Conservation (phyloP, 2,329 filamentous ascomycete species). For the Alternaria conjuncta region DNA sequence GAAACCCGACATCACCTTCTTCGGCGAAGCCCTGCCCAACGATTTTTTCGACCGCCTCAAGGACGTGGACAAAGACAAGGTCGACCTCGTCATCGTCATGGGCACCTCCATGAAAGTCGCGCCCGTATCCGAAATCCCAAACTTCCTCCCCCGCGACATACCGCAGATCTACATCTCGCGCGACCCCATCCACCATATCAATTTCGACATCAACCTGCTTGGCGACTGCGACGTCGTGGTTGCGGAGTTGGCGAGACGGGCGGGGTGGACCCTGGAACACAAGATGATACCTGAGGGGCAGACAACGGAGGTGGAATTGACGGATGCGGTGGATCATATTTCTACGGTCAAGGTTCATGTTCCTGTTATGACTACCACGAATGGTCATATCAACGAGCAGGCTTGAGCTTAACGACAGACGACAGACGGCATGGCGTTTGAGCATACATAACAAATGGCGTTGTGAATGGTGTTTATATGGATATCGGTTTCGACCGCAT, state of each 20-base stretch:
- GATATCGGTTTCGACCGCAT: neutral
- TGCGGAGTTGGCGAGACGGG: conserved; percentile 79
- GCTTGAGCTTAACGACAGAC: neutral
- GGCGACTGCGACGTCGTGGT: conserved; percentile 94
- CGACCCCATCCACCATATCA: conserved; percentile 83
- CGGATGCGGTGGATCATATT: conserved; percentile 39
- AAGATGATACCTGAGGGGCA: conserved; percentile 80
- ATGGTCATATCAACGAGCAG: conserved; percentile 15
- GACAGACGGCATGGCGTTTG: neutral
- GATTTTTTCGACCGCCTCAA: conserved; percentile 81
- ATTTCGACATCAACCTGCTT: conserved; percentile 96
- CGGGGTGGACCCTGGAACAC: conserved; percentile 80
- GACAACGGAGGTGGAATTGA: conserved; percentile 60
- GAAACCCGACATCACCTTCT: conserved; percentile 98
- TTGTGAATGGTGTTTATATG: conserved; percentile 16
- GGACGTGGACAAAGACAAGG: conserved; percentile 78
- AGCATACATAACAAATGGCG: conserved; percentile 15
- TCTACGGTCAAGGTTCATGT: conserved; percentile 36
- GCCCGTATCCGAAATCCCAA: conserved; percentile 89
- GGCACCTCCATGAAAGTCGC: conserved; percentile 96
- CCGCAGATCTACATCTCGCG: conserved; percentile 91
- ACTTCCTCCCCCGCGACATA: conserved; percentile 76
- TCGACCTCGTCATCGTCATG: conserved; percentile 93
- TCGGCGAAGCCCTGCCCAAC: conserved; percentile 86
- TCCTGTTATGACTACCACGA: conserved; percentile 22